Evolutionary conservation across 148 eudicot species (phyloP), one percentile per base, ranked within the genome.

Genomic region (Vaccinium macrocarpon): DNA sequence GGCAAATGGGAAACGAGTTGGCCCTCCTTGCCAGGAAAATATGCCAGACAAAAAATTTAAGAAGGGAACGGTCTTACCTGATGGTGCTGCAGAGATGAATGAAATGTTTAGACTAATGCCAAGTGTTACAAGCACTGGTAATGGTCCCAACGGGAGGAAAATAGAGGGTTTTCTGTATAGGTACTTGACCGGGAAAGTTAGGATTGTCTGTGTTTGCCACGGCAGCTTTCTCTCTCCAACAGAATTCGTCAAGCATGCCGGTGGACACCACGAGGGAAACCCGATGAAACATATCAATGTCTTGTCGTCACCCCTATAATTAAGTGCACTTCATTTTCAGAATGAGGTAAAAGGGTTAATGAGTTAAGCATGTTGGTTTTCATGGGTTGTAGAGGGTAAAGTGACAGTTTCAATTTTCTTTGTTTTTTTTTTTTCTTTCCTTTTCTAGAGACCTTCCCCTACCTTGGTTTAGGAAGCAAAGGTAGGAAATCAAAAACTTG

Each of bases 221-320:
- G 82, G 82, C 29, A 10, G 12, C 72, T 59, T 59, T 14, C 32
- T 38, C 52, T 59, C 71, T 42, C 82, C 82, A 0, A 32, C 72
- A 1, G 82, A 80, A 53, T 80, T 80, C 8, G 53, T 80, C 5
- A 21, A 49, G 82, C 73, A 80, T 13, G 82, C 82, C 21, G 73
- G 73, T 0, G 82, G 82, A 11, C 38, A 1, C 9, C 25, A 59
- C 2, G 32, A 19, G 16, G 72, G 0, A 11, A 80, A 80, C 72
- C 82, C 82, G 11, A 59, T 59, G 72, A 80, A 59, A 38, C 52
- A 42, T 5, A 80, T 80, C 32, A 35, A 21, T 21, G 82, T 80
- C 10, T 80, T 80, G 71, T 29, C 18, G 19, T 23, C 71, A n/a
- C 6, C 82, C 19, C 32, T 59, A 15, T 59, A n/a, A 80, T 8